Evolutionary conservation across 495 filamentous ascomycete species (phyloP), one percentile per base, ranked within the genome.

Genomic region (Xylaria curta): DNA sequence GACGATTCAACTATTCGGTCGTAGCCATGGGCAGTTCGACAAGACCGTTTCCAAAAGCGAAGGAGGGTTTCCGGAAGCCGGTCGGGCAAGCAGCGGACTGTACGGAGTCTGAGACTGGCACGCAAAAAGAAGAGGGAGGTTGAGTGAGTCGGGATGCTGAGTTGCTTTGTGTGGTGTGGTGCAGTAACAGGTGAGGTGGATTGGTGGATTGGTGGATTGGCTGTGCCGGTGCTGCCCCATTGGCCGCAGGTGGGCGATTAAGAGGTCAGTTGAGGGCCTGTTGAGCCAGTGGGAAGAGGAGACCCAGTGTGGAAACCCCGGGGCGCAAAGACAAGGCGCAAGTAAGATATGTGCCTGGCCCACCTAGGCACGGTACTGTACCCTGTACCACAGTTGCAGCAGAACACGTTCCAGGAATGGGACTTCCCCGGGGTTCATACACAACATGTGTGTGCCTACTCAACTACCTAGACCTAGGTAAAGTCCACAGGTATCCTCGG

Each of bases 1-100:
- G 56, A 31, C 60, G 69, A 60, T 69, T 51, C 26, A 49, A 71
- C 62, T 66, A 71, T 19, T 71, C 54, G 62, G 24, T 38, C 40
- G 69, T 46, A 19, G 62, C 69, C 62, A 66, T 60, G 47, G 53
- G 62, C 62, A 46, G 10, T 24, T 31, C 53, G 24, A 40, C 38
- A 24, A 64, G 24, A 31, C 26, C 60, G 31, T 60, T 38, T 60
- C 58, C 7, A 60, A 33, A 38, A 47, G 47, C 44, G 17, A 65
- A 2, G 17, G 61, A 36, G 44, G 24, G 51, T 7, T 51, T 49
- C 61, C 58, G 58, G 33, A 60, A 60, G 33, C 33, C 58, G 58
- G 33, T 38, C 28, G 1, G 33, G 58, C 58, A 36, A 21, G 58
- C 33, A 38, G 12, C 9, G 58, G 66, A 61, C 53, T 54, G 56